Evolutionary conservation across 2,329 filamentous ascomycete species (phyloP).

Genomic region (Cladosporium sp.): DNA sequence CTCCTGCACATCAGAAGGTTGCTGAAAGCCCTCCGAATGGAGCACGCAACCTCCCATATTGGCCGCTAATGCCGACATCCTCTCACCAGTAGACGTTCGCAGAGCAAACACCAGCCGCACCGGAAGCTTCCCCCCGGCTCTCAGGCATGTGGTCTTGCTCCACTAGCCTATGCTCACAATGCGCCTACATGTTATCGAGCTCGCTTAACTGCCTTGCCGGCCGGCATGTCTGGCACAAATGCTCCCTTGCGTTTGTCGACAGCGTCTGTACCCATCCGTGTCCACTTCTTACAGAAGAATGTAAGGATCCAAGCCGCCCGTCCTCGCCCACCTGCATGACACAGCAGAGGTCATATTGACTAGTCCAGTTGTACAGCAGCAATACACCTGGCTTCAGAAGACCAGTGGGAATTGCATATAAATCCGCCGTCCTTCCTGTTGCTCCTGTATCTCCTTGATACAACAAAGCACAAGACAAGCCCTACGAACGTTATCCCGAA

Average conservation of each 20-base stretch:
- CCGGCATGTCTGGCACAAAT: conserved; percentile 8
- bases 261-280: conserved; percentile 7
- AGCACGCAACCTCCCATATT: conserved; percentile 5
- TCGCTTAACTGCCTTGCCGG: conserved; percentile 13
- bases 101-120: conserved; percentile 15
- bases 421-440: background rate
- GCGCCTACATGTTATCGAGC: conserved; percentile 6
- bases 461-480: background rate
- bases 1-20: conserved; percentile 9
- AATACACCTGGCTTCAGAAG: background rate
- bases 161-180: background rate
- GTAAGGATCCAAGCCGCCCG: background rate
- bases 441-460: background rate
- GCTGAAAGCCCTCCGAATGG: background rate
- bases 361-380: conserved; percentile 6
- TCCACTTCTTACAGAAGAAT: conserved; percentile 12
- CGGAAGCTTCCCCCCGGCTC: conserved; percentile 12
- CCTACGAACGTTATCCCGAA: background rate
- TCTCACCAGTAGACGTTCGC: conserved; percentile 5
- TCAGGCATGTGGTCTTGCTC: conserved; percentile 15
- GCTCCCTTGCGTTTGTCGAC: conserved; percentile 12
- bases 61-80: conserved; percentile 12
- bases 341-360: conserved; percentile 13
- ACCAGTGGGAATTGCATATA: conserved; percentile 6
- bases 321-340: background rate